Evolutionary conservation across 2,329 filamentous ascomycete species (phyloP), one percentile per base, ranked within the genome.

Genomic region (Chaetomium globosum): DNA sequence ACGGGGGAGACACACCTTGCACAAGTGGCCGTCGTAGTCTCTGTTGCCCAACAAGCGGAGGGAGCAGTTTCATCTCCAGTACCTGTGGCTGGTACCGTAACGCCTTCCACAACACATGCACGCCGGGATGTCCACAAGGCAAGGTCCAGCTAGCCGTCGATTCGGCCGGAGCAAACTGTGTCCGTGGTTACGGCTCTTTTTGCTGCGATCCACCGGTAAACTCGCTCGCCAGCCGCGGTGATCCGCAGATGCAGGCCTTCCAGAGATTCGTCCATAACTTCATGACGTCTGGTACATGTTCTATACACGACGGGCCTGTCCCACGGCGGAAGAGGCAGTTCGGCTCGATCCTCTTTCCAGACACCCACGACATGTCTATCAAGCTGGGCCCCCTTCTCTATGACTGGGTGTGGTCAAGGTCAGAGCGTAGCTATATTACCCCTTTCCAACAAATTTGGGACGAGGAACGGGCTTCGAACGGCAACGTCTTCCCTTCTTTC

Each of bases 71-170:
- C 21, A 53, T 60, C 31, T 7, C 48, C 8, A 53, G 49, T 21
- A 60, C 58, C 21, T 60, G 58, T 13, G 48, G 58, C 31, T 60
- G 58, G 58, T 43, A 60, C 31, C 58, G 58, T 48, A 60, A 60
- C 9, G 58, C 58, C 21, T 60, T 28, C 58, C 58, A 60, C 48
- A 28, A 53, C 48, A 60, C 58, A 8, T 60, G 58, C 58, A 60
- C 58, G 12, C 58, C 58, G 9, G 58, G 58, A 16, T 60, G 58
- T 33, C 58, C 58, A 7, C 7, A 39, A 10, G 48, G 49, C 31
- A 60, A 60, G 48, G 58, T 60, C 31, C 48, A 60, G 31, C 58
- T 60, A 3, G 58, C 58, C 30, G 58, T 60, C 48, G 58, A 60
- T 31, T 60, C 58, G 48, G 58, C 58, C 19, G 58, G 58, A 7